Percentiles rank a stretch among this genome's conserved stretches.
These are phyloP conservation scores for Wallemia ichthyophaga DNA, from an alignment of 1,284 basidiomycete species.

Conservation along the genomic window DNA sequence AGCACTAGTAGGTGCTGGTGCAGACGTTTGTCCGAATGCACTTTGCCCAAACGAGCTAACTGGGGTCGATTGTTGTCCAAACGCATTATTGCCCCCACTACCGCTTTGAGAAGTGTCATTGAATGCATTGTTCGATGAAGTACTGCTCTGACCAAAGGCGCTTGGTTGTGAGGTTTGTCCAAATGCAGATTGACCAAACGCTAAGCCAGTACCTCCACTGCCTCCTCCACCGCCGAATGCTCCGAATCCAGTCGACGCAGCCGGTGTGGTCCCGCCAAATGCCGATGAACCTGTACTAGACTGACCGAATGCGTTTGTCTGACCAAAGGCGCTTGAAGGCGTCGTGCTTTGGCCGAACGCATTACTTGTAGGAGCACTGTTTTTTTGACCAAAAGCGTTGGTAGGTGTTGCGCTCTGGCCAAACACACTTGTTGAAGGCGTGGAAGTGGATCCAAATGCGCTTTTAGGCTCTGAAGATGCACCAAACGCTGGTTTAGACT, in stretches of 20 bases:
- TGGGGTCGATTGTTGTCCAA: slow-evolving; percentile 7
- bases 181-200: background rate
- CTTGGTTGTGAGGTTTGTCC: slow-evolving; percentile 5
- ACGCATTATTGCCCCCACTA: slow-evolving; percentile 5
- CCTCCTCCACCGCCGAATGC: background rate
- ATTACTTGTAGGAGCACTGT: slow-evolving; percentile 1
- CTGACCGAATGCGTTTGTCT: background rate
- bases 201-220: background rate
- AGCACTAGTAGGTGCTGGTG: slow-evolving; percentile 2
- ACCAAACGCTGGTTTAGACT: slow-evolving; percentile 9
- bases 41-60: slow-evolving; percentile 1
- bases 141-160: slow-evolving; percentile 5
- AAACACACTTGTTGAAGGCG: slow-evolving; percentile 4
- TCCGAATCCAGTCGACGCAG: slow-evolving; percentile 2
- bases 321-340: slow-evolving; percentile 5
- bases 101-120: background rate
- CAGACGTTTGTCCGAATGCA: slow-evolving; percentile 3
- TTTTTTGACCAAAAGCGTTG: slow-evolving; percentile 12
- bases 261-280: slow-evolving; percentile 13
- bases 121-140: background rate
- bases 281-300: slow-evolving; percentile 12
- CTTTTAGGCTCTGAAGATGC: slow-evolving; percentile 3
- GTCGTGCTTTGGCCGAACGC: slow-evolving; percentile 6
- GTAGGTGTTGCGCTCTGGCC: slow-evolving; percentile 5
- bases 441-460: slow-evolving; percentile 7